phyloP scores from a whole-genome alignment of 176 grass and related monocot species.

The Chrysopogon serrulatus region DNA sequence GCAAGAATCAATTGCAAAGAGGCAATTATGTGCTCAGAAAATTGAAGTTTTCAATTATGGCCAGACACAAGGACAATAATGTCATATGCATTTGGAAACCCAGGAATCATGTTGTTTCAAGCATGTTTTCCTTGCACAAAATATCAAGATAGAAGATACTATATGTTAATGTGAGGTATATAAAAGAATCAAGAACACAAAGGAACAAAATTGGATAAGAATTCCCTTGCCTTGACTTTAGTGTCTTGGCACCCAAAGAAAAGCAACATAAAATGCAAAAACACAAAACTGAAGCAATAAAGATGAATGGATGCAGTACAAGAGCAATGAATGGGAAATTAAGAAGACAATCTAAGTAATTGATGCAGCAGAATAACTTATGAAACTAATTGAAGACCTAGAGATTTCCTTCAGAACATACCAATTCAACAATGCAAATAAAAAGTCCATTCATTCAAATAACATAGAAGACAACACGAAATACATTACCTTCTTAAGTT shows the following conservation, averaged over 20 bases:
- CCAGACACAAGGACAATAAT: not conserved
- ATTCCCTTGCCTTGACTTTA: not conserved
- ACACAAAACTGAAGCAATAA: not conserved
- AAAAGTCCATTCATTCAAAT: not conserved
- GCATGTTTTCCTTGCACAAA: not conserved
- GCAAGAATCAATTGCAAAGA: not conserved
- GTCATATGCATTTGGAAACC: not conserved
- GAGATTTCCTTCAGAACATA: not conserved
- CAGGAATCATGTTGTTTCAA: not conserved
- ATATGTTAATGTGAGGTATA: not conserved
- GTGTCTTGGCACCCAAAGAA: not conserved
- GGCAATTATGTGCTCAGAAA: not conserved
- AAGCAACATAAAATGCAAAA: constrained; percentile 5
- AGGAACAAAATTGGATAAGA: not conserved
- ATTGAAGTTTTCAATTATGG: not conserved
- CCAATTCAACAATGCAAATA: not conserved
- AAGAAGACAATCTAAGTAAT: not conserved
- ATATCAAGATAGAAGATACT: not conserved
- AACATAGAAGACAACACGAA: not conserved
- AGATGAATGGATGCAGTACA: not conserved
- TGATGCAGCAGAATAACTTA: not conserved
- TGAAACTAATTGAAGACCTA: not conserved
- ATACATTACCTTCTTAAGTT: constrained; percentile 81
- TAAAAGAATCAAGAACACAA: not conserved
- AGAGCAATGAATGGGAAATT: not conserved